Evolutionary conservation across 306 rosid genomes (phyloP), one percentile per base, ranked within the genome.

Genomic region (Vigna trinervia): DNA sequence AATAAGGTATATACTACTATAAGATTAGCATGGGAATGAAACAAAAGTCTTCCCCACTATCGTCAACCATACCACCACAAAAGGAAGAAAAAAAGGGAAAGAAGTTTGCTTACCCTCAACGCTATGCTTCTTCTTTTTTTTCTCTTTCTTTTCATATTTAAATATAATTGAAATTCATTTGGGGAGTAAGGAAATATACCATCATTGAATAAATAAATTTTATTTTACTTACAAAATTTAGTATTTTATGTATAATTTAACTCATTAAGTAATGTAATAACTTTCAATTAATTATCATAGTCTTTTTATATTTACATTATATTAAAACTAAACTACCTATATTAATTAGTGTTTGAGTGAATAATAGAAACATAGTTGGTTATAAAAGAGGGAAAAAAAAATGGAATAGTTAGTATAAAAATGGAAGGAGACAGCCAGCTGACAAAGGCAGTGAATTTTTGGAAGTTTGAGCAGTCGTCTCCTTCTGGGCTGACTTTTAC

Each of bases 391-490:
- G 41, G 0, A 26, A 59, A 61, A 30, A 59, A 26, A 6, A 26
- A 28, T 28, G 30, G 45, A 62, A 71, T 30, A 30, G 14, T 65
- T 62, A 51, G 20, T 53, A 39, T 52, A 32, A 76, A 72, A 62
- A 69, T n/a, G 59, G 74, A 75, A 39, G 76, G 73, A 61, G 89
- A 86, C 88, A 86, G 83, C 38, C 66, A 91, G 84, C 89, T 89
- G 97, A 93, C 91, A 88, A 93, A 91, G 85, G 84, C 95, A 90
- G 97, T 93, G 97, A 91, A 93, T 93, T 84, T 91, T 91, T 93
- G 82, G 98, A 87, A 86, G 88, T 84, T 67, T 75, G 98, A 87
- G 95, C 84, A 81, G 87, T 87, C 97, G 93, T 91, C 90, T 75
- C 72, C 69, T 86, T 89, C 88, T 80, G 97, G 83, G 98, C 98